phyloP scores from a whole-genome alignment of 2,329 filamentous ascomycete species.

The Aspergillus sojae region DNA sequence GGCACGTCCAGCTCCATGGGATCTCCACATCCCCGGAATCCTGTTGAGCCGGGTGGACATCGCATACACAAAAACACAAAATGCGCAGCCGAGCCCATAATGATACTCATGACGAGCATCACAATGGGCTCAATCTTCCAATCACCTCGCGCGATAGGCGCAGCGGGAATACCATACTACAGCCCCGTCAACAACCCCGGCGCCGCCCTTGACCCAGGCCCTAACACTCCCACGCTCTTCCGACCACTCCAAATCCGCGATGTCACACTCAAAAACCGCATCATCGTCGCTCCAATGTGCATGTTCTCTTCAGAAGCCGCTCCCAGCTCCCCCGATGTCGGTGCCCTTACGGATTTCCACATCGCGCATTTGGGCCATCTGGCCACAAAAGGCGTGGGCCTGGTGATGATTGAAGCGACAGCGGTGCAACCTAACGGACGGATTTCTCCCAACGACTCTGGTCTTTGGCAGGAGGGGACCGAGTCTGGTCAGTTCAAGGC shows the following conservation, averaged over 20 bases:
- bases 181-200: conserved; percentile 39
- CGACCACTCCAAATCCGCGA: conserved; percentile 58
- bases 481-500: conserved; percentile 66
- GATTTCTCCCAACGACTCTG: conserved; percentile 65
- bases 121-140: no score
- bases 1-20: no score
- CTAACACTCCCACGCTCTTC: conserved; percentile 57
- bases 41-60: no score
- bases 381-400: conserved; percentile 70
- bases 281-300: conserved; percentile 64
- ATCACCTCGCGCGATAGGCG: no score
- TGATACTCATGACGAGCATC: no score
- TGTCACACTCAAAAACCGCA: conserved; percentile 64
- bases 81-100: no score
- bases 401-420: conserved; percentile 78
- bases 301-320: conserved; percentile 64
- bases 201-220: conserved; percentile 36
- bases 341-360: conserved; percentile 81
- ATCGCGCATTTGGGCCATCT: conserved; percentile 79
- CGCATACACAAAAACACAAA: no score
- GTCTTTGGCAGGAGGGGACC: conserved; percentile 73
- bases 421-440: conserved; percentile 74
- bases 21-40: no score
- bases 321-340: conserved; percentile 36
- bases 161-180: conserved; percentile 33